Evolutionary conservation across 73 alveolate species (phyloP).

Genomic region (Breviolum minutum): DNA sequence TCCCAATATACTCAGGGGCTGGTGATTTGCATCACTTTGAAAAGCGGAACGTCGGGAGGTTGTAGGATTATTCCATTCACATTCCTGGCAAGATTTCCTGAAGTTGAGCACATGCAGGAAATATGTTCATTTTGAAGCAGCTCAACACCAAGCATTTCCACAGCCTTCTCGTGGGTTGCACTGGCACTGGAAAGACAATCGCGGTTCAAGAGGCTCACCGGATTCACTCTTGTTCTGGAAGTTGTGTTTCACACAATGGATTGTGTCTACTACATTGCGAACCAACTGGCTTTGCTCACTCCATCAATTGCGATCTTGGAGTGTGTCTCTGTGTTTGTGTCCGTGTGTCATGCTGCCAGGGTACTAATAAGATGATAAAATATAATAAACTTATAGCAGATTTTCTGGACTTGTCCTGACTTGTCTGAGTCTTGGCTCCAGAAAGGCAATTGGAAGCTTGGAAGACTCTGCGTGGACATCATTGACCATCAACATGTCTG

Average conservation of each 20-base stretch:
- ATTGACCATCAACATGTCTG: conserved; percentile 99
- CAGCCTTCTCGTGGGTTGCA: conserved; percentile 98
- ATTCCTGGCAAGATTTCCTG: neutral
- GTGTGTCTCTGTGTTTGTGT: no score
- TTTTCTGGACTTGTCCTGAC: no score
- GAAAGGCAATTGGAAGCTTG: conserved; percentile 94
- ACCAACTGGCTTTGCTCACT: neutral
- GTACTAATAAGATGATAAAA: no score
- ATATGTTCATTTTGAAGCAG: conserved; percentile 70
- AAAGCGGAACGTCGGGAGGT: neutral
- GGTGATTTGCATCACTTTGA: neutral
- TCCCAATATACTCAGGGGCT: neutral
- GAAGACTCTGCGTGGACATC: conserved; percentile 97
- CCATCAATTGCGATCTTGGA: no score
- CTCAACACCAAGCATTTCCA: conserved; percentile 92
- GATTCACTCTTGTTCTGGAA: neutral
- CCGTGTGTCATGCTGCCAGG: no score
- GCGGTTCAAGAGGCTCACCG: conserved; percentile 96
- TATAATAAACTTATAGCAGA: no score
- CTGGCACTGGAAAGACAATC: conserved; percentile 99
- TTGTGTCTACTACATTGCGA: neutral
- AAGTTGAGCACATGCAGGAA: neutral
- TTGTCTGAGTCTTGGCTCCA: neutral
- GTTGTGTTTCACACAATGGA: neutral
- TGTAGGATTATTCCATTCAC: neutral